Evolutionary conservation across 106 monocot species (phyloP).

Genomic region (Platanthera zijinensis): DNA sequence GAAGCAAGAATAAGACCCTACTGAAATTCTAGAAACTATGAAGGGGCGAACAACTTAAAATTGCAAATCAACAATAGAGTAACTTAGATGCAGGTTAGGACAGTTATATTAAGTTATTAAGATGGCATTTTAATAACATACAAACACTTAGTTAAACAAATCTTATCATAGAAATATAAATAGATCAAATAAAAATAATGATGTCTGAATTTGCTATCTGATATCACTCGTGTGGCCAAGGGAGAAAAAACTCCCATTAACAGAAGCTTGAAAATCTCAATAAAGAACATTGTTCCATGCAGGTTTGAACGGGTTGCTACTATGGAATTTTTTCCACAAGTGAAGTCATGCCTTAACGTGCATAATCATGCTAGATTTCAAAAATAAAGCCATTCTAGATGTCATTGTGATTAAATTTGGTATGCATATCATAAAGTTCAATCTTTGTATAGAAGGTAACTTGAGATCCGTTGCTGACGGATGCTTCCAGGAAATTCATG

Average conservation of each 20-base stretch:
- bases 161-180: neutral
- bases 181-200: neutral
- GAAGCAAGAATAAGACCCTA: neutral
- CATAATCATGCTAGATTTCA: neutral
- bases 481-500: neutral
- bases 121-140: neutral
- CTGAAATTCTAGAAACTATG: neutral
- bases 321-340: neutral
- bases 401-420: neutral
- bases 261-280: neutral
- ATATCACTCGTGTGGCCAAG: neutral
- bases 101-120: neutral
- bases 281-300: neutral
- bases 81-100: neutral
- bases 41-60: neutral
- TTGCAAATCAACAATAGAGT: neutral
- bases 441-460: neutral
- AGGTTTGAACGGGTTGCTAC: neutral
- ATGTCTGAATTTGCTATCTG: neutral
- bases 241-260: neutral
- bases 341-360: slow-evolving; percentile 1
- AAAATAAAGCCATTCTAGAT: neutral
- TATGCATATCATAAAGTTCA: neutral
- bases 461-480: neutral
- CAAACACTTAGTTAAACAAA: neutral